phyloP scores from a whole-genome alignment of 768 basidiomycete species.

The Neoboletus brunneissimus region DNA sequence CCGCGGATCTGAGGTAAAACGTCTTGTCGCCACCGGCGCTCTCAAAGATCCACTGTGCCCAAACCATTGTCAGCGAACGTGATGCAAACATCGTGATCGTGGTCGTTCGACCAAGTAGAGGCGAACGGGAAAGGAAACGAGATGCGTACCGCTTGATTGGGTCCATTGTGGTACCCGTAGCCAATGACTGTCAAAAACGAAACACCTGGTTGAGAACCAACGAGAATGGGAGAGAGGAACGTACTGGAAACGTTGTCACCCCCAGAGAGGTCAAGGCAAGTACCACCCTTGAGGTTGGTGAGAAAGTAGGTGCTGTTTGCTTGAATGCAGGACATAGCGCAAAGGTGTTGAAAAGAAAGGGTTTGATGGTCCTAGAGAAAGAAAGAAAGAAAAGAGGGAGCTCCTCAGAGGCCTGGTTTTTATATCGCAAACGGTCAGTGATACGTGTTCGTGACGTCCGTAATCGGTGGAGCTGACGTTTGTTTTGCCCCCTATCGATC shows the following conservation, averaged over 20 bases:
- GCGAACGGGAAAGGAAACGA: neutral
- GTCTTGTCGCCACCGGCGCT: conserved; percentile 12
- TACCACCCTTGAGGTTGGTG: conserved; percentile 50
- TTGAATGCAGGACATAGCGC: conserved; percentile 27
- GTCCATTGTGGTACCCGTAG: conserved; percentile 39
- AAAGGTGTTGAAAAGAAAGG: no score
- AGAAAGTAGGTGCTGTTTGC: conserved; percentile 43
- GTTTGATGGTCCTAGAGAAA: neutral
- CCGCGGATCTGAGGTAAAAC: conserved; percentile 44
- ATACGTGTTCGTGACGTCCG: neutral
- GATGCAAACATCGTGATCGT: no score
- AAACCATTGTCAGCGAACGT: neutral
- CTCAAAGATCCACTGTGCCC: conserved; percentile 46
- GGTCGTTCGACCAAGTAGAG: no score
- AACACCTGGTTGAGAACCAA: neutral
- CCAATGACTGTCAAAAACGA: conserved; percentile 43
- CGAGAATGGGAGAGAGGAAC: conserved; percentile 13
- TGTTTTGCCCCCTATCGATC: neutral
- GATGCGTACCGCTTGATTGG: conserved; percentile 48
- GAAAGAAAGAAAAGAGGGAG: neutral
- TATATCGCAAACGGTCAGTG: neutral
- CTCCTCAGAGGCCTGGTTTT: neutral
- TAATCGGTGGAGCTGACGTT: neutral
- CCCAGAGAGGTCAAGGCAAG: conserved; percentile 55
- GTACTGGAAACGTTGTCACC: conserved; percentile 46